Conservation (phyloP, 768 basidiomycete genomes). For the Amanita pseudoporphyria region DNA sequence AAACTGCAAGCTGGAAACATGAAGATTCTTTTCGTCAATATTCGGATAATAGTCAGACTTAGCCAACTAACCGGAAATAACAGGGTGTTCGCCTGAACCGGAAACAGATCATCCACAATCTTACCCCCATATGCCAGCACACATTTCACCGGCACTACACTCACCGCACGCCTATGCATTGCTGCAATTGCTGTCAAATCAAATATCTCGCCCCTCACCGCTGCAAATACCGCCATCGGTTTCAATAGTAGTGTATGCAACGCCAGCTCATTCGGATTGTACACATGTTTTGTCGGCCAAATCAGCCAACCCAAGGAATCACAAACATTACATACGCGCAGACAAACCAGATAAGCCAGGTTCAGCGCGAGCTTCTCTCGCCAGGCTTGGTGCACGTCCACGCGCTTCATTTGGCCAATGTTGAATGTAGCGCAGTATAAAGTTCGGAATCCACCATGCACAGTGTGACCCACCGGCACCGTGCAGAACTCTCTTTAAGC, state of each 20-base stretch:
- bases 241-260: conserved; percentile 52
- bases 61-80: not conserved
- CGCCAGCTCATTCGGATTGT: conserved; percentile 65
- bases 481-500: no score
- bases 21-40: no score
- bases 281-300: conserved; percentile 88
- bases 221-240: conserved; percentile 69
- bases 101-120: no score
- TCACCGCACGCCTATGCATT: conserved; percentile 58
- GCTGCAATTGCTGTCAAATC: conserved; percentile 63
- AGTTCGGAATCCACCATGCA: conserved; percentile 88
- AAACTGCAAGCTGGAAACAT: no score
- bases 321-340: conserved; percentile 88
- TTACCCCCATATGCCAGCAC: conserved; percentile 73
- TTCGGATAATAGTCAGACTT: no score
- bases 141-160: conserved; percentile 64
- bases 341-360: conserved; percentile 89
- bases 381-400: conserved; percentile 95
- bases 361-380: conserved; percentile 94
- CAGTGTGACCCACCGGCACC: conserved; percentile 84
- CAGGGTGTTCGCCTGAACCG: conserved; percentile 61
- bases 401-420: conserved; percentile 93
- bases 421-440: conserved; percentile 51
- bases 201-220: conserved; percentile 92
- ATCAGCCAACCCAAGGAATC: no score